Conservation (phyloP, 2,329 filamentous ascomycete species). For the Camptophora hylomeconis region DNA sequence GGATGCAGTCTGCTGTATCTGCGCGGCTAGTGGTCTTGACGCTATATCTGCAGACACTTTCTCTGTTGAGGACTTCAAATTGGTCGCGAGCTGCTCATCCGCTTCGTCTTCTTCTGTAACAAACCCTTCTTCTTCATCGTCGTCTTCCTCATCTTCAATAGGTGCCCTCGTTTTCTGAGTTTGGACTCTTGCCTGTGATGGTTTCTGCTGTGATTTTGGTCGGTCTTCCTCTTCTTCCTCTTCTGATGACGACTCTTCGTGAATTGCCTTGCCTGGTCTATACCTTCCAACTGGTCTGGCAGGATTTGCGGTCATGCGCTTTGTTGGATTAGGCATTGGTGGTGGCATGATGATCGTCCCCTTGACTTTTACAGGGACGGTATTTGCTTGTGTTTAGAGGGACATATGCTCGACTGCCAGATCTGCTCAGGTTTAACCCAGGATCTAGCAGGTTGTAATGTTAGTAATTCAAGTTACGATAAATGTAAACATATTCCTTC, state of each 20-base stretch:
- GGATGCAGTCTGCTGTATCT: conserved; percentile 7
- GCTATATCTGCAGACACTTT: conserved; percentile 9
- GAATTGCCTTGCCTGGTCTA: conserved; percentile 64
- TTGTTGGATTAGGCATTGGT: conserved; percentile 34
- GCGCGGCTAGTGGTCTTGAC: conserved; percentile 5
- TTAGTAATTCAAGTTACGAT: no score
- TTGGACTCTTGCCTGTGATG: conserved; percentile 16
- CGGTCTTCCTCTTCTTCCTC: conserved; percentile 43
- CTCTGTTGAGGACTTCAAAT: conserved; percentile 14
- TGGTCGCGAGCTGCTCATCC: conserved; percentile 16
- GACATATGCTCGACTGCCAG: no score
- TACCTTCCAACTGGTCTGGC: conserved; percentile 61
- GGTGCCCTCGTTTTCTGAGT: conserved; percentile 19
- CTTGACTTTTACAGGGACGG: no score
- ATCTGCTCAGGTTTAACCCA: no score
- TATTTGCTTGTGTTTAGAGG: no score
- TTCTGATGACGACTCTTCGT: conserved; percentile 34
- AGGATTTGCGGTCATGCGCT: conserved; percentile 89
- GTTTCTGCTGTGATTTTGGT: conserved; percentile 22
- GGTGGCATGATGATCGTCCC: conserved; percentile 26
- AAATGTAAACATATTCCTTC: no score
- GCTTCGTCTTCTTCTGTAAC: conserved; percentile 39
- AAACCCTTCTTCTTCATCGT: conserved; percentile 46
- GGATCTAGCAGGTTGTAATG: no score
- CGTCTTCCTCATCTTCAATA: conserved; percentile 30